Conservation (phyloP, 106 monocot species). For the Acanthochlamys bracteata region DNA sequence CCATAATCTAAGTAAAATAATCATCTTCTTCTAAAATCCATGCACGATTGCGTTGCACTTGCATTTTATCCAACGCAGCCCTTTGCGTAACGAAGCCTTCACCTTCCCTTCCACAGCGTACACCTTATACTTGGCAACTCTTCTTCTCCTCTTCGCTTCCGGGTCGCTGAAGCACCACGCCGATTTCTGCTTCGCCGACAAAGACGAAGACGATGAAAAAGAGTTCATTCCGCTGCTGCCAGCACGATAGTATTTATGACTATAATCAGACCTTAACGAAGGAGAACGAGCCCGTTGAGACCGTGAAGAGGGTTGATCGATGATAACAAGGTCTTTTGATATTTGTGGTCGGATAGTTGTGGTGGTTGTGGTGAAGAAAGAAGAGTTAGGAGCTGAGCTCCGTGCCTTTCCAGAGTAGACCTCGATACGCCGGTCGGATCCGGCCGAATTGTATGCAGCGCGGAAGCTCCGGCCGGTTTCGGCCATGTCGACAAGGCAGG, state of each 20-base stretch:
- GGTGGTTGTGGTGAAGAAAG: not conserved
- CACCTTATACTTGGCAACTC: conserved; percentile 54
- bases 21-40: no score
- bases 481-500: no score
- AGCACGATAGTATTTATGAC: not conserved
- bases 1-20: no score
- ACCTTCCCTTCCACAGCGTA: conserved; percentile 61
- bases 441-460: not conserved
- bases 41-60: conserved; percentile 35
- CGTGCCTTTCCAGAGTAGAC: conserved; percentile 11
- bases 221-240: not conserved
- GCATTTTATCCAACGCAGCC: conserved; percentile 41
- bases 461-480: no score
- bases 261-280: not conserved
- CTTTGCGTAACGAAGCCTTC: conserved; percentile 36
- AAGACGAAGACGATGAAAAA: not conserved
- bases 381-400: conserved; percentile 1
- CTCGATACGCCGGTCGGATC: conserved; percentile 14
- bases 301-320: not conserved
- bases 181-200: not conserved
- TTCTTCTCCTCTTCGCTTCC: conserved; percentile 43
- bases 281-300: not conserved
- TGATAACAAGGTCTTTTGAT: not conserved
- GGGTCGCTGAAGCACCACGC: conserved; percentile 52
- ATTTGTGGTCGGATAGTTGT: not conserved